A percentile compares a stretch with the other conserved stretches of the same genome.
These are phyloP conservation scores for Pseudocercospora pini-densiflorae DNA, from an alignment of 2,329 filamentous ascomycete genomes.

Conservation along the genomic window DNA sequence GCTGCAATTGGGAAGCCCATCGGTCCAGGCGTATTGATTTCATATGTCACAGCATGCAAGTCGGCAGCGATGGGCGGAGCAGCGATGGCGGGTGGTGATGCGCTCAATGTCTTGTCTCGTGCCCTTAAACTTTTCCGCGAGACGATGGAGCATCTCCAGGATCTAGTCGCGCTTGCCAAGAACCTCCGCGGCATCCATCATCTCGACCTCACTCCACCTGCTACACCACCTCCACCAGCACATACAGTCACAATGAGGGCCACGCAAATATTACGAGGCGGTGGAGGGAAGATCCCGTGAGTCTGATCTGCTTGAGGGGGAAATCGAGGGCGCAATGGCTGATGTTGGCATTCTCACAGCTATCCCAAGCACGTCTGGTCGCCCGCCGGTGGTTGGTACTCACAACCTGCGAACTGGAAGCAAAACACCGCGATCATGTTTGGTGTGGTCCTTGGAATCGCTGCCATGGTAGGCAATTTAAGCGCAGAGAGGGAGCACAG, in stretches of 20 bases:
- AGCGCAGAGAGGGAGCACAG: slow-evolving; percentile 76
- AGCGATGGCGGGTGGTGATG: background rate
- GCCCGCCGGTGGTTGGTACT: slow-evolving; percentile 96
- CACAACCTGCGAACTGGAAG: slow-evolving; percentile 94
- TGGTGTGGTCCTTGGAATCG: slow-evolving; percentile 69
- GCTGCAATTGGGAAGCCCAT: slow-evolving; percentile 65
- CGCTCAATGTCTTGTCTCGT: slow-evolving; percentile 1
- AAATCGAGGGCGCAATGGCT: slow-evolving; percentile 26
- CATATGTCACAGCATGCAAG: slow-evolving; percentile 37
- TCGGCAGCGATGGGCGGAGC: slow-evolving; percentile 4
- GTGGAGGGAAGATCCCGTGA: slow-evolving; percentile 78
- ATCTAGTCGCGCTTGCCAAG: slow-evolving; percentile 4
- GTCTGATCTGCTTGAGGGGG: slow-evolving; percentile 31
- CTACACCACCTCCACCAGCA: slow-evolving; percentile 15
- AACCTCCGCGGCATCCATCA: slow-evolving; percentile 4
- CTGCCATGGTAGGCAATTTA: slow-evolving; percentile 67
- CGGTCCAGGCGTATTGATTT: slow-evolving; percentile 59
- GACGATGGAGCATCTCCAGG: slow-evolving; percentile 10
- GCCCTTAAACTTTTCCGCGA: slow-evolving; percentile 16
- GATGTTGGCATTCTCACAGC: slow-evolving; percentile 25
- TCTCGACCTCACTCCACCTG: slow-evolving; percentile 27
- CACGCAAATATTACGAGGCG: slow-evolving; percentile 58
- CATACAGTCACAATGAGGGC: slow-evolving; percentile 33
- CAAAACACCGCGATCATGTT: slow-evolving; percentile 81
- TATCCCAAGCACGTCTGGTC: slow-evolving; percentile 84